phyloP scores from a whole-genome alignment of 2,329 filamentous ascomycete genomes.

The Pseudogymnoascus sp. region DNA sequence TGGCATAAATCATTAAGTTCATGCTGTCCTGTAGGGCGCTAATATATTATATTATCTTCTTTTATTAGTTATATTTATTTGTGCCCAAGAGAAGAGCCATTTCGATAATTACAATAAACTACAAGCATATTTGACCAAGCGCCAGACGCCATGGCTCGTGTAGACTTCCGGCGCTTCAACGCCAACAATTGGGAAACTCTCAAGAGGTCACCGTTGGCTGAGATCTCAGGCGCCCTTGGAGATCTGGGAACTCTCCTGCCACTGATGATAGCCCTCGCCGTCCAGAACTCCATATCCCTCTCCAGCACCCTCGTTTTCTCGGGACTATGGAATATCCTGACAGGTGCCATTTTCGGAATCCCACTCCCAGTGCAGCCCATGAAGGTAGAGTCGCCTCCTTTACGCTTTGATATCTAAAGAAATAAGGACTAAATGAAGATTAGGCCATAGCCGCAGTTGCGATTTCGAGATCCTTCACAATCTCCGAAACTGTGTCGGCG shows the following conservation, averaged over 20 bases:
- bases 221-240: constrained; percentile 82
- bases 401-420: neutral
- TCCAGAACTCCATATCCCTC: constrained; percentile 71
- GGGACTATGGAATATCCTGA: constrained; percentile 77
- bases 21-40: neutral
- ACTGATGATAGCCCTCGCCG: constrained; percentile 76
- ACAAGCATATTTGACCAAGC: neutral
- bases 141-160: constrained; percentile 17
- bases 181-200: constrained; percentile 50
- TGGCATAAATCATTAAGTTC: neutral
- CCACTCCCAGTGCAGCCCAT: constrained; percentile 88
- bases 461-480: constrained; percentile 60
- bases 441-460: constrained; percentile 83
- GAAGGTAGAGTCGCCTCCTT: constrained; percentile 41
- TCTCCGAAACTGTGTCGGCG: constrained; percentile 69
- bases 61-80: neutral
- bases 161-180: constrained; percentile 21
- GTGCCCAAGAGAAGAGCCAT: neutral
- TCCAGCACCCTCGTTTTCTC: constrained; percentile 82
- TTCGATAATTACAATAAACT: neutral
- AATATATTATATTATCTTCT: neutral
- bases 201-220: constrained; percentile 51
- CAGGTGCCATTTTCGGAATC: constrained; percentile 76
- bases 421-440: constrained; percentile 33
- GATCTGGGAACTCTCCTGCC: constrained; percentile 87